phyloP scores from a whole-genome alignment of 75 land plant species.

The Azolla pinnata region DNA sequence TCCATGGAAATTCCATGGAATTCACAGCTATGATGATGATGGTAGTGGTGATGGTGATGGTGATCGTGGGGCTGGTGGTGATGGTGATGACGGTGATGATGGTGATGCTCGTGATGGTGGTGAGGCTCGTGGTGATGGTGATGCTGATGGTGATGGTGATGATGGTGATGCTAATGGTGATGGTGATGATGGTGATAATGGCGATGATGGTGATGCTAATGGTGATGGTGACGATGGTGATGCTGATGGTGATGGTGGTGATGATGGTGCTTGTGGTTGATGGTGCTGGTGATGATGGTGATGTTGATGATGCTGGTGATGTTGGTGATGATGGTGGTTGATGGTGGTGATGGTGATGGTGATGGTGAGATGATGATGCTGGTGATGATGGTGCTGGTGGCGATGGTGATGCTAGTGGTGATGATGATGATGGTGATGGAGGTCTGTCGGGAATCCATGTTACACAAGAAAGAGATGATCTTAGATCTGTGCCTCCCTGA shows the following conservation, averaged over 20 bases:
- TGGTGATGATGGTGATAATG: background rate
- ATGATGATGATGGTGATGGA: background rate
- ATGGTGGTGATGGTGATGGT: background rate
- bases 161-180: background rate
- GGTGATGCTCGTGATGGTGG: background rate
- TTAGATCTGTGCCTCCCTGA: too few relatives aligned
- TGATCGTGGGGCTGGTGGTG: background rate
- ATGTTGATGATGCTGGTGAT: background rate
- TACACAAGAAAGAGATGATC: too few relatives aligned
- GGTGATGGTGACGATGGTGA: background rate
- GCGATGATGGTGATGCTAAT: background rate
- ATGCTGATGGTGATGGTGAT: background rate
- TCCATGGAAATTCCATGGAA: too few relatives aligned
- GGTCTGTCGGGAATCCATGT: too few relatives aligned
- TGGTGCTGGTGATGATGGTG: background rate
- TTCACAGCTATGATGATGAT: background rate
- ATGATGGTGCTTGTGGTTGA: background rate
- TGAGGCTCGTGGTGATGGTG: background rate
- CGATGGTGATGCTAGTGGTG: too few relatives aligned
- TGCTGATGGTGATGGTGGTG: background rate
- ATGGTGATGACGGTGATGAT: background rate
- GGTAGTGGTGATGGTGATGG: background rate
- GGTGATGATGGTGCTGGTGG: background rate
- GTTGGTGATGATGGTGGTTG: background rate
- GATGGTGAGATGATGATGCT: background rate